A percentile compares a stretch with the other conserved stretches of the same genome.
Conservation (phyloP, 2,329 filamentous ascomycete genomes). For the Diaporthe australafricana region DNA sequence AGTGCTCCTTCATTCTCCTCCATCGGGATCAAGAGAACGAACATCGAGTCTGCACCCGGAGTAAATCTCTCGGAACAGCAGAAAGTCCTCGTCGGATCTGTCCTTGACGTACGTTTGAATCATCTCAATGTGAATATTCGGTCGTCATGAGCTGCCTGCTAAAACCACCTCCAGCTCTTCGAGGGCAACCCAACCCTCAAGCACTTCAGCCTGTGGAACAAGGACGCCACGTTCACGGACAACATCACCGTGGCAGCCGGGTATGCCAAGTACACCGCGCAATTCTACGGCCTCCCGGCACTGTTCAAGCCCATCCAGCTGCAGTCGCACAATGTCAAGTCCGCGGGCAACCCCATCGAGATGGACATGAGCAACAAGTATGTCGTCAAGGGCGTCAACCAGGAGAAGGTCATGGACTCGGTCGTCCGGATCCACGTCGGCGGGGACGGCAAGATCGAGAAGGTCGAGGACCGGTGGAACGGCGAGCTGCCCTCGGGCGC, state of each 20-base stretch:
- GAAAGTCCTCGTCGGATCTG: constrained; percentile 65
- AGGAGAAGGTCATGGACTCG: constrained; percentile 47
- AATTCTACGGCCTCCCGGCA: constrained; percentile 69
- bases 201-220: constrained; percentile 70
- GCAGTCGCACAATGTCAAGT: constrained; percentile 63
- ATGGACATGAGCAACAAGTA: constrained; percentile 58
- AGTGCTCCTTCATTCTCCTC: constrained; percentile 42
- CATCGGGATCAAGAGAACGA: constrained; percentile 62
- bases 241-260: constrained; percentile 68
- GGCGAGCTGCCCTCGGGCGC: constrained; percentile 49
- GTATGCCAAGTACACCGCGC: constrained; percentile 60
- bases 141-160: background rate
- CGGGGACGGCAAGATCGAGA: constrained; percentile 48
- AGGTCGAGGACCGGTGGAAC: constrained; percentile 52
- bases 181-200: constrained; percentile 68
- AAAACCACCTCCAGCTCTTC: constrained; percentile 58
- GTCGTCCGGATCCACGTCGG: constrained; percentile 47
- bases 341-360: constrained; percentile 68
- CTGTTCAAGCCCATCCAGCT: constrained; percentile 70
- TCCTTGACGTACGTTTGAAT: constrained; percentile 61
- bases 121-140: no score
- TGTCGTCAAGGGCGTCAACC: constrained; percentile 48
- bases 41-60: constrained; percentile 62
- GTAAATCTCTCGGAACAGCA: constrained; percentile 62
- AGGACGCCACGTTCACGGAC: constrained; percentile 68